These are phyloP conservation scores for Pythium grandisporangium DNA, from an alignment of 352 stramenopile species.

Conservation along the genomic window DNA sequence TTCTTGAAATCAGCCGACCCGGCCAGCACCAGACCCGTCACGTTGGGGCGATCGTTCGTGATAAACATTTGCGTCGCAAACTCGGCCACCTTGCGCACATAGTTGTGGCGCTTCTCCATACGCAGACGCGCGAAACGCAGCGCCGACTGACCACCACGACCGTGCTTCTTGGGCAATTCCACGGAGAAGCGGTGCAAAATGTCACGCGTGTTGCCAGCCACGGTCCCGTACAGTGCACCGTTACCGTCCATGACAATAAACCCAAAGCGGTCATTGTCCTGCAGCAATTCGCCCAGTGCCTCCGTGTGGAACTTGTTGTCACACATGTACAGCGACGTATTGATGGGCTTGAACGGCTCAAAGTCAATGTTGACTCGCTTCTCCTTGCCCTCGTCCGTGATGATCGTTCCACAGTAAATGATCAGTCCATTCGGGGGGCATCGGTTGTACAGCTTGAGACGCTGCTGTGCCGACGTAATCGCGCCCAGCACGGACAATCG, in stretches of 20 bases:
- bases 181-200: slow-evolving; percentile 96
- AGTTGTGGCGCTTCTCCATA: slow-evolving; percentile 99
- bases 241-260: slow-evolving; percentile 99
- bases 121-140: slow-evolving; percentile 99
- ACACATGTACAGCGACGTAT: slow-evolving; percentile 99
- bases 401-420: slow-evolving; percentile 98
- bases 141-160: slow-evolving; percentile 98
- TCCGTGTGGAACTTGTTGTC: slow-evolving; percentile 99
- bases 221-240: slow-evolving; percentile 96
- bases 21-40: slow-evolving; percentile 96
- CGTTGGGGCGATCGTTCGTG: slow-evolving; percentile 96
- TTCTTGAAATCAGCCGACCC: slow-evolving; percentile 99
- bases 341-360: slow-evolving; percentile 99
- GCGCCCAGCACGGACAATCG: slow-evolving; percentile 96
- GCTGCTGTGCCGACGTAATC: slow-evolving; percentile 99
- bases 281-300: slow-evolving; percentile 95
- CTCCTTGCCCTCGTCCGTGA: slow-evolving; percentile 99
- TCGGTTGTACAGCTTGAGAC: slow-evolving; percentile 98
- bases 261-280: slow-evolving; percentile 99
- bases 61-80: slow-evolving; percentile 98
- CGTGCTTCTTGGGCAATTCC: slow-evolving; percentile 99
- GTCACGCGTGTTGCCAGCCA: slow-evolving; percentile 90
- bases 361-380: slow-evolving; percentile 99
- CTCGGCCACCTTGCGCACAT: slow-evolving; percentile 98
- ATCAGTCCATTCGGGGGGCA: slow-evolving; percentile 97